phyloP scores from a whole-genome alignment of 148 eudicot genomes.

The Talinum fruticosum region DNA sequence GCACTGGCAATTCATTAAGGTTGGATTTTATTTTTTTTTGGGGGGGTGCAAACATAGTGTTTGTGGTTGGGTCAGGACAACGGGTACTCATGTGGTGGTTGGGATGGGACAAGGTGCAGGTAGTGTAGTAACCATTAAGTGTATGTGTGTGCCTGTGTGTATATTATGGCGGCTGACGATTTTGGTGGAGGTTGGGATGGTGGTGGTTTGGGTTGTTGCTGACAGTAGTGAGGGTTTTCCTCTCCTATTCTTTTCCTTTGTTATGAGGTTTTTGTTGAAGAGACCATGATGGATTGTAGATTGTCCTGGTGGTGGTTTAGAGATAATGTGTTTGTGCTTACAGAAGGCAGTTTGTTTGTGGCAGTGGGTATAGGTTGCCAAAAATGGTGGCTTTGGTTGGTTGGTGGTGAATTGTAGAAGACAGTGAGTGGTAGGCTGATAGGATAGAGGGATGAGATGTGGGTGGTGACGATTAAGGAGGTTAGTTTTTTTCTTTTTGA shows the following conservation, averaged over 20 bases:
- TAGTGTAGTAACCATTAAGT: background rate
- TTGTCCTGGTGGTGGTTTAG: background rate
- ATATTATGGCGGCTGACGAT: background rate
- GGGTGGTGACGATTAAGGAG: too few species aligned
- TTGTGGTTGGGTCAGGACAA: too few species aligned
- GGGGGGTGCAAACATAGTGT: too few species aligned
- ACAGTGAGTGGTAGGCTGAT: background rate
- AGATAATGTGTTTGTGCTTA: background rate
- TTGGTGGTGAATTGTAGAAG: background rate
- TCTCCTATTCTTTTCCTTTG: too few species aligned
- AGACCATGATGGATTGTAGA: background rate
- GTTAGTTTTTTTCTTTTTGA: too few species aligned
- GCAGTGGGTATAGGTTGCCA: background rate
- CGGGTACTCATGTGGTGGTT: too few species aligned
- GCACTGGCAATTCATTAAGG: too few species aligned
- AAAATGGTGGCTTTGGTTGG: background rate
- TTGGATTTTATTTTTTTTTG: too few species aligned
- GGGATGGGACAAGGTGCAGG: background rate
- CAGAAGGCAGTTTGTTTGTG: background rate
- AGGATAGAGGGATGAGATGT: too few species aligned
- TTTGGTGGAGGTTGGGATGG: background rate
- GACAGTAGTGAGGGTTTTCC: background rate
- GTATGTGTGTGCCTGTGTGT: background rate
- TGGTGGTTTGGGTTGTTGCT: background rate
- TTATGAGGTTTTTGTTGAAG: too few species aligned